A percentile compares a stretch with the other conserved stretches of the same genome.
Evolutionary conservation across 495 filamentous ascomycete genomes (phyloP).

Genomic region (Penicillium angulare): DNA sequence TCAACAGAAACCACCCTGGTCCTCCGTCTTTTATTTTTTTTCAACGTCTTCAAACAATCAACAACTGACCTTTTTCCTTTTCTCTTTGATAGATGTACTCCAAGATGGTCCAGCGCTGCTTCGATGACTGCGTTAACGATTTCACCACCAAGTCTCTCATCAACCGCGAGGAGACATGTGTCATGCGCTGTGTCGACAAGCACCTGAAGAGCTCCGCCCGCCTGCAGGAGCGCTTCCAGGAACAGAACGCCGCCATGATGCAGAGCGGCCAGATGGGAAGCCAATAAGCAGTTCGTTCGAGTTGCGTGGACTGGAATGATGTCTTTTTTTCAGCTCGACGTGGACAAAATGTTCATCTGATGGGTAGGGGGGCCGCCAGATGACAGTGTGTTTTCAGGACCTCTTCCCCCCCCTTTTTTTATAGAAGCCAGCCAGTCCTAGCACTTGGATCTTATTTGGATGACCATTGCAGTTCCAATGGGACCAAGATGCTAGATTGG

Average conservation of each 20-base stretch:
- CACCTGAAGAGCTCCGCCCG: conserved; percentile 84
- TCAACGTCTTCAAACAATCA: not conserved
- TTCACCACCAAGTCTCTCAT: conserved; percentile 95
- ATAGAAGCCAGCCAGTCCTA: not conserved
- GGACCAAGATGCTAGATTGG: not conserved
- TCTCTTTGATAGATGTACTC: conserved; percentile 76
- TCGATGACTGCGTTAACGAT: conserved; percentile 95
- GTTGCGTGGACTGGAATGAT: not conserved
- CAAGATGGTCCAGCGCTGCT: conserved; percentile 91
- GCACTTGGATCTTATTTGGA: not conserved
- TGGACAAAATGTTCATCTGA: not conserved
- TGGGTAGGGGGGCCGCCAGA: not conserved
- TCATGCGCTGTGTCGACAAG: conserved; percentile 93
- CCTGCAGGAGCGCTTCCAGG: conserved; percentile 87
- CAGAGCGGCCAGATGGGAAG: conserved; percentile 56
- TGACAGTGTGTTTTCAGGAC: not conserved
- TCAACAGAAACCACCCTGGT: too few species aligned
- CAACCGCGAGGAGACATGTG: conserved; percentile 81
- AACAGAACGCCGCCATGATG: conserved; percentile 88
- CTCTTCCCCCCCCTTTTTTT: not conserved
- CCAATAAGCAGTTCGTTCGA: conserved; percentile 30
- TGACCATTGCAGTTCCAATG: not conserved
- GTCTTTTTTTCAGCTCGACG: not conserved
- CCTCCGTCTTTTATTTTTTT: not conserved
- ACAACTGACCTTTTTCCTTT: not conserved